Percentiles rank a stretch among this genome's conserved stretches.
Conservation (phyloP, 1,284 basidiomycete species). For the Singerocomus inundabilis region DNA sequence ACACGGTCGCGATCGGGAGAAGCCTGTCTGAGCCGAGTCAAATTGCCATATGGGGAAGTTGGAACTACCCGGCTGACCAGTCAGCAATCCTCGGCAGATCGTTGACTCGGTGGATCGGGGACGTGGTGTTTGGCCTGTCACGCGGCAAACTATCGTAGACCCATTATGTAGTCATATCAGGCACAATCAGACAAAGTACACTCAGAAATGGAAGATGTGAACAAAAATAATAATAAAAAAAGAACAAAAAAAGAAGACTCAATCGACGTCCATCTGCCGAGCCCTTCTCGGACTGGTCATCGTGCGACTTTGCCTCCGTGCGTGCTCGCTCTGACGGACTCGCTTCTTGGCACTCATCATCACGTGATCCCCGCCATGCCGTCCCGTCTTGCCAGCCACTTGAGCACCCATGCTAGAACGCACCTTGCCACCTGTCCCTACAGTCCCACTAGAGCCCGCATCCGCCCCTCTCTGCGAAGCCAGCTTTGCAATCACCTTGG, state of each 20-base stretch:
- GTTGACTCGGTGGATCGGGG: too few species aligned
- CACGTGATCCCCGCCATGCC: constrained; percentile 39
- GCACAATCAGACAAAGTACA: too few species aligned
- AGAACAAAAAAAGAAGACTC: not conserved
- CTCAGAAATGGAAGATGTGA: too few species aligned
- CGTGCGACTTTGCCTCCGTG: constrained; percentile 44
- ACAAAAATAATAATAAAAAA: not conserved
- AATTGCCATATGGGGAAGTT: too few species aligned
- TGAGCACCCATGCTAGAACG: constrained; percentile 59
- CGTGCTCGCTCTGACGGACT: constrained; percentile 67
- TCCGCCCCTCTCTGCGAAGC: constrained; percentile 63
- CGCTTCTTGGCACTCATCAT: constrained; percentile 62
- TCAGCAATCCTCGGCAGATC: too few species aligned
- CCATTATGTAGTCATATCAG: too few species aligned
- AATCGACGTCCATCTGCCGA: constrained; percentile 34
- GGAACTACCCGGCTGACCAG: too few species aligned
- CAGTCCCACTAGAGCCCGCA: constrained; percentile 18
- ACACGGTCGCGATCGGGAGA: too few species aligned
- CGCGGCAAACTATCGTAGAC: too few species aligned
- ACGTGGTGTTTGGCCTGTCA: too few species aligned
- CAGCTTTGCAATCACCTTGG: constrained; percentile 71
- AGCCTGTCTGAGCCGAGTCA: too few species aligned
- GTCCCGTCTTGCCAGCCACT: constrained; percentile 45
- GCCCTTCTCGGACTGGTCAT: constrained; percentile 6
- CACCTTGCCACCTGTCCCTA: constrained; percentile 28